These are phyloP conservation scores for Infundibulicybe gibba DNA, from an alignment of 768 basidiomycete species.

Conservation along the genomic window DNA sequence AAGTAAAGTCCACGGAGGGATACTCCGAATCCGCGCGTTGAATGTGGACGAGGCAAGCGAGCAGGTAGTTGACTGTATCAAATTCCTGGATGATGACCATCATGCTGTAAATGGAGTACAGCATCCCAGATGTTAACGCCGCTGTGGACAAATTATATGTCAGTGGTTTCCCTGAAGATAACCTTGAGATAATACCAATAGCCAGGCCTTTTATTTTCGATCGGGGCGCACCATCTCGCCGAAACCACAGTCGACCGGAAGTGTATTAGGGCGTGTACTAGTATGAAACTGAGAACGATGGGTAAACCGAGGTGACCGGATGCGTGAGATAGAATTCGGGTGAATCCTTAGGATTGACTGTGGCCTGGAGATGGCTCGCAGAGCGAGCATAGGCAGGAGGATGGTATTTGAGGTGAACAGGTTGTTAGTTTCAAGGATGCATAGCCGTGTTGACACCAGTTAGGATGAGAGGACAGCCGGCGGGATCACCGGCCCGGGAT, in stretches of 20 bases:
- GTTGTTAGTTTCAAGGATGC: no score
- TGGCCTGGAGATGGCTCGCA: no score
- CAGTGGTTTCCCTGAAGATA: not conserved
- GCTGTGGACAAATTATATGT: constrained; percentile 1
- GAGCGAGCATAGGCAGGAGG: no score
- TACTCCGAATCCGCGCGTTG: constrained; percentile 25
- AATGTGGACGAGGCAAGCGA: constrained; percentile 24
- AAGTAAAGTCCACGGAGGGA: constrained; percentile 18
- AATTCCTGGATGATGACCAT: constrained; percentile 22
- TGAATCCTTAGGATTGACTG: no score
- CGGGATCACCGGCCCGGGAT: no score
- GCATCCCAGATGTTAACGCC: constrained; percentile 3
- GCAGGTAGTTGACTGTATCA: constrained; percentile 19
- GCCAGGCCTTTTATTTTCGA: constrained; percentile 27
- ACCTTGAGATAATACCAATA: constrained; percentile 19
- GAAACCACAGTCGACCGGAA: constrained; percentile 24
- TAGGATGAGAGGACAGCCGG: no score
- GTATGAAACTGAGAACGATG: no score
- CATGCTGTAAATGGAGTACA: constrained; percentile 10
- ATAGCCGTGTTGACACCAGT: no score
- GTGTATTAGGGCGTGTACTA: no score
- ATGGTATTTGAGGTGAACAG: no score
- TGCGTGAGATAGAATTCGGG: no score
- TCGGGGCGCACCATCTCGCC: constrained; percentile 30
- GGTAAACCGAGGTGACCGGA: no score